A percentile compares a stretch with the other conserved stretches of the same genome.
Evolutionary conservation across 306 rosid species (phyloP).

Genomic region (Corylus heterophylla): DNA sequence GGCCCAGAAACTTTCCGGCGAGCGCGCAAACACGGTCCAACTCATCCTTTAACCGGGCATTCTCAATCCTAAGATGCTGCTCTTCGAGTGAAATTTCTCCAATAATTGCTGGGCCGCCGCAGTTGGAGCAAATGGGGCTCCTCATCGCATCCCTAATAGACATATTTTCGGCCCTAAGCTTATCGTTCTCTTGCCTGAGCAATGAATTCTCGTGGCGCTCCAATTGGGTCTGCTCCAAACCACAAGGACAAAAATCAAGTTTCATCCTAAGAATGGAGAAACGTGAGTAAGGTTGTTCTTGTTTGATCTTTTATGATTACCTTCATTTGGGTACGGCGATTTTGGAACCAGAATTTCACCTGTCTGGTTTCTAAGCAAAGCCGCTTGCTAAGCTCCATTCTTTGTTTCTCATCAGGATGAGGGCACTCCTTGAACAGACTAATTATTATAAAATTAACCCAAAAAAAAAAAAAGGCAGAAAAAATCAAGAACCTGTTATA

Average conservation of each 20-base stretch:
- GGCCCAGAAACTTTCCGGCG: constrained; percentile 82
- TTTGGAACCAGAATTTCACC: constrained; percentile 98
- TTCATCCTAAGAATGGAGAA: not conserved
- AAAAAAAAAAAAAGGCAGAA: not conserved
- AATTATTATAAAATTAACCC: not conserved
- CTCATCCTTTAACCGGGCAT: constrained; percentile 86
- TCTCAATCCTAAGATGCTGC: constrained; percentile 86
- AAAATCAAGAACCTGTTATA: not conserved
- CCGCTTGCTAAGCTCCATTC: constrained; percentile 77
- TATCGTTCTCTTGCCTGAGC: constrained; percentile 93
- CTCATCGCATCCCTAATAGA: constrained; percentile 93
- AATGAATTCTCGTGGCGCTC: constrained; percentile 89
- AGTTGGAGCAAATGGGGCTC: constrained; percentile 86
- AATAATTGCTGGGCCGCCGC: constrained; percentile 84
- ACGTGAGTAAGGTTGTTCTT: not conserved
- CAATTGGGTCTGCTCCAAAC: constrained; percentile 78
- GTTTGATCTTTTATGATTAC: constrained; percentile 23
- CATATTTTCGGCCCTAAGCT: constrained; percentile 92
- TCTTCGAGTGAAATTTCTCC: constrained; percentile 89
- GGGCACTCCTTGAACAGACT: constrained; percentile 95
- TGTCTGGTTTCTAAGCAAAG: constrained; percentile 84
- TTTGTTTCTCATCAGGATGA: constrained; percentile 97
- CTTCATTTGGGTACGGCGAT: constrained; percentile 98
- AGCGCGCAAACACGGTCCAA: constrained; percentile 84
- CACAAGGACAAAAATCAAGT: not conserved